Conservation (phyloP, 2,329 filamentous ascomycete species). For the Sphaerulina musiva region DNA sequence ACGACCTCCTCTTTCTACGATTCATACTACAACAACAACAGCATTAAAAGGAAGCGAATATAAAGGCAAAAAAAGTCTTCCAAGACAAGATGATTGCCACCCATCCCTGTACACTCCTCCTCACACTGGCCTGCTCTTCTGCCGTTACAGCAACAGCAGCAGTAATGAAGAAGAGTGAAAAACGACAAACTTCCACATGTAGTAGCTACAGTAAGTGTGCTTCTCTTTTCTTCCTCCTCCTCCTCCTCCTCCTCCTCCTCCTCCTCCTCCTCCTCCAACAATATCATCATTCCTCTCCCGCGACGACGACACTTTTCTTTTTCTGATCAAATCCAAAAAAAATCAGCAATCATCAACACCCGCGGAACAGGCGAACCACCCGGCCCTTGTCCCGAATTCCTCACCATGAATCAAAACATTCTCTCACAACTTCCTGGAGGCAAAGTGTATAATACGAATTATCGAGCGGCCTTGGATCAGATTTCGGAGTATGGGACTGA, state of each 20-base stretch:
- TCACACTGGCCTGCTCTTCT: constrained; percentile 7
- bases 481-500: constrained; percentile 27
- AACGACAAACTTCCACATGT: constrained; percentile 5
- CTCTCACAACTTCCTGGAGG: constrained; percentile 28
- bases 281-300: too few species aligned
- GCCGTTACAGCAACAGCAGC: constrained; percentile 2
- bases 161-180: constrained; percentile 9
- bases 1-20: too few species aligned
- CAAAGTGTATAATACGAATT: constrained; percentile 34
- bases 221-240: too few species aligned
- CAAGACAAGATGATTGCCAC: constrained; percentile 4
- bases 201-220: constrained; percentile 15
- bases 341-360: constrained; percentile 26
- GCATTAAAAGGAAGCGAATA: too few species aligned
- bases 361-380: constrained; percentile 26
- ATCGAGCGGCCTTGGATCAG: constrained; percentile 29
- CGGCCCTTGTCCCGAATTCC: constrained; percentile 28
- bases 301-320: too few species aligned
- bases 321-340: too few species aligned
- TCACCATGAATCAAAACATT: constrained; percentile 33
- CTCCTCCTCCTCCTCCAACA: too few species aligned
- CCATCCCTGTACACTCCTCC: background rate
- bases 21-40: too few species aligned
- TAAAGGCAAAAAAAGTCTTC: background rate
- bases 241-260: too few species aligned